A percentile compares a stretch with the other conserved stretches of the same genome.
Evolutionary conservation across 2,329 filamentous ascomycete genomes (phyloP).

Genomic region (Penicillium nordicum): DNA sequence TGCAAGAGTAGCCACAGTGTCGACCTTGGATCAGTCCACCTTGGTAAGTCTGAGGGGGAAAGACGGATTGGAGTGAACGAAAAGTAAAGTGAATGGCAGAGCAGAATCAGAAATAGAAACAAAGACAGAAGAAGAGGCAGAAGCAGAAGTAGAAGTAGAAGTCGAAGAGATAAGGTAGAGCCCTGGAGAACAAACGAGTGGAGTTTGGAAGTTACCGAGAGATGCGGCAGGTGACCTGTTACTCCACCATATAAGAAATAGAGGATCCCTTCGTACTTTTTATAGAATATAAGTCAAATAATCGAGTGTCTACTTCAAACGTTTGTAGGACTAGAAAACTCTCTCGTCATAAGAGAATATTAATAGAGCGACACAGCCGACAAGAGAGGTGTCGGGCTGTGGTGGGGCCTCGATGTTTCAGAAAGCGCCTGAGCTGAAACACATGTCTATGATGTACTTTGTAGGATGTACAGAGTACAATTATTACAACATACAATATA

Average conservation of each 20-base stretch:
- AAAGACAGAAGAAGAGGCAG: neutral
- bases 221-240: slow-evolving; percentile 9
- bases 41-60: slow-evolving; percentile 7
- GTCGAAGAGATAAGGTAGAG: slow-evolving; percentile 5
- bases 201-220: slow-evolving; percentile 12
- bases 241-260: slow-evolving; percentile 5
- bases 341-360: slow-evolving; percentile 12
- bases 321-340: neutral
- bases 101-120: neutral
- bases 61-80: slow-evolving; percentile 8
- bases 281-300: neutral
- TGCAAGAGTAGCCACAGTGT: slow-evolving; percentile 39
- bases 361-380: slow-evolving; percentile 25
- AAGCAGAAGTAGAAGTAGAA: slow-evolving; percentile 12
- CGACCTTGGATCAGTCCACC: slow-evolving; percentile 18
- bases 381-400: slow-evolving; percentile 20
- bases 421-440: slow-evolving; percentile 22
- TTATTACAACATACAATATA: too few species aligned
- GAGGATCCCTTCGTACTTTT: neutral
- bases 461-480: neutral
- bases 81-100: neutral
- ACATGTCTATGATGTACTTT: neutral
- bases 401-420: slow-evolving; percentile 24
- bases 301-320: neutral
- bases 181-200: slow-evolving; percentile 12